Conservation (phyloP, 2,329 filamentous ascomycete genomes). For the Sporothrix schenckii region DNA sequence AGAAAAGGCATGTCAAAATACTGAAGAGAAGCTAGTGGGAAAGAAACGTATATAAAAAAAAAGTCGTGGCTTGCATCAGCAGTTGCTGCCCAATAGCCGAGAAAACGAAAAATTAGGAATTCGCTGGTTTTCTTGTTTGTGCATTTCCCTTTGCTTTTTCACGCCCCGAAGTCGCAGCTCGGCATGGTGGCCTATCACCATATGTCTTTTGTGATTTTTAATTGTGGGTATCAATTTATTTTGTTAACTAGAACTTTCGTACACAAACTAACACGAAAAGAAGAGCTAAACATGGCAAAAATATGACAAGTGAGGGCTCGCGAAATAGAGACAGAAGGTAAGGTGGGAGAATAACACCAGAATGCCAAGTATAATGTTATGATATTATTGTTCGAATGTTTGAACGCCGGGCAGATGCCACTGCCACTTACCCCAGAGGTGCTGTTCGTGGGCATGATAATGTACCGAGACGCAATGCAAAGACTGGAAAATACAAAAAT, state of each 20-base stretch:
- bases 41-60: neutral
- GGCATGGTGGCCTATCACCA: neutral
- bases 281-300: neutral
- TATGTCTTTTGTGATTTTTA: neutral
- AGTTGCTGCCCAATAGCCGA: constrained; percentile 22
- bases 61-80: constrained; percentile 14
- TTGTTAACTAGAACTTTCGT: constrained; percentile 13
- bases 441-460: neutral
- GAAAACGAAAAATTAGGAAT: neutral
- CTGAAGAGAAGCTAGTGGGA: neutral
- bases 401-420: constrained; percentile 26
- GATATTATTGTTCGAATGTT: constrained; percentile 14
- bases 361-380: neutral
- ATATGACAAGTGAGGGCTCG: too few relatives aligned
- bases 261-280: neutral
- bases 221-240: constrained; percentile 21
- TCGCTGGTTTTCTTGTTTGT: neutral
- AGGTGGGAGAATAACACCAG: neutral
- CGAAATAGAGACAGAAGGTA: too few relatives aligned
- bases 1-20: neutral
- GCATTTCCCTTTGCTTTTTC: neutral
- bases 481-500: neutral
- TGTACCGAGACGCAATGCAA: neutral
- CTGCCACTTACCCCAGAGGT: constrained; percentile 8
- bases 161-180: constrained; percentile 14